Evolutionary conservation across 768 basidiomycete species (phyloP).

Genomic region (Pleurotus sapidus): DNA sequence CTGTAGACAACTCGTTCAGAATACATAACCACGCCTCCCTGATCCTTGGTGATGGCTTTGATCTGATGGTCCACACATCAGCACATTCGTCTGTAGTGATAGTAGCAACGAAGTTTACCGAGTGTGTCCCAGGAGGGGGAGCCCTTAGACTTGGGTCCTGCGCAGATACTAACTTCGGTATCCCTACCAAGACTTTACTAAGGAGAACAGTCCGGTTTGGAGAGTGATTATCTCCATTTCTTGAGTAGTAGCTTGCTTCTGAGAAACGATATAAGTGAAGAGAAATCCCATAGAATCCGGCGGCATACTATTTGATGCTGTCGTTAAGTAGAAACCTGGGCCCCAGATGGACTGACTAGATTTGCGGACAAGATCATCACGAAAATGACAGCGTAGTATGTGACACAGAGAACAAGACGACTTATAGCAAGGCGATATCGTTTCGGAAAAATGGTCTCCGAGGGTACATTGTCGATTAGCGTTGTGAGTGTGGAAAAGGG

Average conservation of each 20-base stretch:
- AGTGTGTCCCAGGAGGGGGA: not conserved
- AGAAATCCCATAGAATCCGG: too few relatives aligned
- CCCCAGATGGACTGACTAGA: not conserved
- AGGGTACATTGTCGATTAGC: not conserved
- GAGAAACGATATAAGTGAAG: too few relatives aligned
- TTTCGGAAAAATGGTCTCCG: not conserved
- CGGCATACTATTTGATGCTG: constrained; percentile 3
- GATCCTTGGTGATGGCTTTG: not conserved
- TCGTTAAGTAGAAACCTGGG: not conserved
- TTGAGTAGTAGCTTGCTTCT: not conserved
- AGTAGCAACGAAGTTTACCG: not conserved
- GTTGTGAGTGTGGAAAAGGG: constrained; percentile 1
- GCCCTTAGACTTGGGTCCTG: not conserved
- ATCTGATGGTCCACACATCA: not conserved
- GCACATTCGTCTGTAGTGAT: not conserved
- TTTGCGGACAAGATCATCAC: not conserved
- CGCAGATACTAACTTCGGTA: not conserved
- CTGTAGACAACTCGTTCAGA: constrained; percentile 5
- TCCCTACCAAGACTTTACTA: constrained; percentile 1
- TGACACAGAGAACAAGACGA: not conserved
- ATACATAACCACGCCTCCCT: not conserved
- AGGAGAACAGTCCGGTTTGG: not conserved
- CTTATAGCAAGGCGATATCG: not conserved
- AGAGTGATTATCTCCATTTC: not conserved
- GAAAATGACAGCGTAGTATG: not conserved